A percentile compares a stretch with the other conserved stretches of the same genome.
phyloP scores from a whole-genome alignment of 768 basidiomycete species.

The Hygrocybe coccinea region DNA sequence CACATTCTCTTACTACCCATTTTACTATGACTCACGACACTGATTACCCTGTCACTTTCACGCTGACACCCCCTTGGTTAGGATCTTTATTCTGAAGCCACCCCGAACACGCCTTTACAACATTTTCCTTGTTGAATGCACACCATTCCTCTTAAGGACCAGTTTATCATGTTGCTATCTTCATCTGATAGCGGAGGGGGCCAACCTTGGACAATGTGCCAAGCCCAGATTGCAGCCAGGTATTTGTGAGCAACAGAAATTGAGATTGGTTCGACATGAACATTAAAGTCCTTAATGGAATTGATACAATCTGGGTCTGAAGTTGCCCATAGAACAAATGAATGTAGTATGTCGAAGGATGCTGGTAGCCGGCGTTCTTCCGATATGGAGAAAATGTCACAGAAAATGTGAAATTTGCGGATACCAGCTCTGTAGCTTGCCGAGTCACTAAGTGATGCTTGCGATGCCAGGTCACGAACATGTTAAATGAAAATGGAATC shows the following conservation, averaged over 20 bases:
- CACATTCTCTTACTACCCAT: no score
- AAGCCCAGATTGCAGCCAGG: conserved; percentile 29
- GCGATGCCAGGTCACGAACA: conserved; percentile 18
- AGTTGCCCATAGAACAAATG: conserved; percentile 32
- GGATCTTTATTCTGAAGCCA: no score
- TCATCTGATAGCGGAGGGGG: conserved; percentile 25
- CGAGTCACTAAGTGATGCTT: conserved; percentile 18
- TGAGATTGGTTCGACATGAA: conserved; percentile 30
- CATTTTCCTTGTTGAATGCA: no score
- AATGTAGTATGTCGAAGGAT: conserved; percentile 27
- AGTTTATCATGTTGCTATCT: conserved; percentile 20
- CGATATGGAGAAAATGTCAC: conserved; percentile 25
- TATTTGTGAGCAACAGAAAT: conserved; percentile 27
- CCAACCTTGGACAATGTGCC: conserved; percentile 39
- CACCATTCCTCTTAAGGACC: conserved; percentile 27
- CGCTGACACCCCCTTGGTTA: no score
- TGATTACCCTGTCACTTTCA: no score
- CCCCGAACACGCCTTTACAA: no score
- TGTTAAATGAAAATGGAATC: conserved; percentile 18
- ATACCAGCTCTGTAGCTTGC: conserved; percentile 18
- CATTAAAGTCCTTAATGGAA: conserved; percentile 3
- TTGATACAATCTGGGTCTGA: background rate
- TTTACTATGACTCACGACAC: no score
- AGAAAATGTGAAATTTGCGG: conserved; percentile 27
- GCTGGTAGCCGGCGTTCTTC: conserved; percentile 25